Base-by-base conservation (phyloP, 139 green algal genomes). In the Micractinium conductrix region DNA sequence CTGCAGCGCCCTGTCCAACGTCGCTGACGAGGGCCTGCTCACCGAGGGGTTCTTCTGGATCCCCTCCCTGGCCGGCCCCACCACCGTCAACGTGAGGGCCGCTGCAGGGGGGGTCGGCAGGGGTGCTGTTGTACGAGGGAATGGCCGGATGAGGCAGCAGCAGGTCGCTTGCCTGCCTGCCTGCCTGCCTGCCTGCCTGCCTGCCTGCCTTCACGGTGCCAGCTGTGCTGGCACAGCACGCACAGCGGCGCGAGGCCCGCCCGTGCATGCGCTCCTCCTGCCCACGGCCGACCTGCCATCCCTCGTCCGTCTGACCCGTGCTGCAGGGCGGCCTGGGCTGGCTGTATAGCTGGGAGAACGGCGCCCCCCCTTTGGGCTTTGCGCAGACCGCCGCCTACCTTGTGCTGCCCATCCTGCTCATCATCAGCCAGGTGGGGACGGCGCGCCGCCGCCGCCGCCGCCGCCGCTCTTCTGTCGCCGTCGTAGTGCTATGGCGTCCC, bases 11-110 rank as follows among this genome's bases (percentile, higher is more conserved):
- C 88, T 99, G 63, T 95, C 89, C 44, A 96, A 98, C 86, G 96
- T 95, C 28, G 94, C 96, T 5, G 90, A 95, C 35, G 95, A 99
- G 85, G 95, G 95, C 16, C 84, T 98, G 55, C 87, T 98, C 38
- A 95, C 87, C 26, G 95, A 96, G 71, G 94, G 95, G 8, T 99
- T 98, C 86, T 99, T 98, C 88, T 98, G 93, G 92, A 98, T 99
- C 74, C 96, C 96, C 22, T 96, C 93, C 21, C 88, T 98, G 55
- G 95, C 90, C 7, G 96, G 96, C 0, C 96, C 96, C 35, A 94
- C 94, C 50, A 94, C 83, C 24, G 60, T 89, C 55, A 89, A 89
- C 69, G 80, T 85, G 80, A 74, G 80, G 14, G 63, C 30, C 7
- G 4, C 28, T 42, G 4, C 30, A 71, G 26, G 4, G 3, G 63